Percentiles rank a stretch among this genome's conserved stretches.
These are phyloP conservation scores for Populus tomentosa DNA, from an alignment of 441 rosid species.

Conservation along the genomic window DNA sequence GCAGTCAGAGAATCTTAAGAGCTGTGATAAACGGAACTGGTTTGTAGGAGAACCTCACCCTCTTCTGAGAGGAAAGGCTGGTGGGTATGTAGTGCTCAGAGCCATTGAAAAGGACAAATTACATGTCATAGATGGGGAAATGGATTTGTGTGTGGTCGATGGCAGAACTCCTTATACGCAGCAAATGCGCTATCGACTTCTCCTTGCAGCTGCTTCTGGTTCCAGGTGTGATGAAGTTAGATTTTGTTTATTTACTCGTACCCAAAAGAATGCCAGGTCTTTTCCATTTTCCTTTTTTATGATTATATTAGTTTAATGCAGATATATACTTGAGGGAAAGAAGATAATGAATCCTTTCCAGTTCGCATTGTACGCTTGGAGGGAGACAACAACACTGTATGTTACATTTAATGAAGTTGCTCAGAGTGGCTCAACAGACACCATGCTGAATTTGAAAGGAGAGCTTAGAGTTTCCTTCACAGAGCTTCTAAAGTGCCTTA, in stretches of 20 bases:
- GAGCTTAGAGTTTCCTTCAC: slow-evolving; percentile 32
- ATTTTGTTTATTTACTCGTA: not conserved
- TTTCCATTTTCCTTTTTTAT: not conserved
- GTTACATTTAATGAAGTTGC: slow-evolving; percentile 28
- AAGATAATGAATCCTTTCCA: slow-evolving; percentile 41
- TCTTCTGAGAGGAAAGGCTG: slow-evolving; percentile 37
- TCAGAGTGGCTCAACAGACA: not conserved
- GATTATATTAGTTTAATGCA: slow-evolving; percentile 14
- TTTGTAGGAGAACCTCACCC: slow-evolving; percentile 9
- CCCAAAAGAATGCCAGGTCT: not conserved
- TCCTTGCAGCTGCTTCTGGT: slow-evolving; percentile 41
- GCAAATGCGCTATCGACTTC: slow-evolving; percentile 38
- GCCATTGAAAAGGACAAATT: slow-evolving; percentile 37
- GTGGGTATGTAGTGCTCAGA: slow-evolving; percentile 28
- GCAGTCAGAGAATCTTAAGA: slow-evolving; percentile 12
- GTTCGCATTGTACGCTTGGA: slow-evolving; percentile 31
- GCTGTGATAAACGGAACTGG: slow-evolving; percentile 1
- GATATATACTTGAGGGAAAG: slow-evolving; percentile 40
- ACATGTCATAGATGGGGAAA: slow-evolving; percentile 35
- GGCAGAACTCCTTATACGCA: slow-evolving; percentile 37
- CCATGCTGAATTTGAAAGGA: slow-evolving; percentile 27
- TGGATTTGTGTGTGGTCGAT: slow-evolving; percentile 30
- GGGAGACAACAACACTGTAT: slow-evolving; percentile 39
- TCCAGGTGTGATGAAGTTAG: slow-evolving; percentile 27
- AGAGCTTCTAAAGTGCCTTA: slow-evolving; percentile 29